Evolutionary conservation across 805 yeast species (phyloP), one percentile per base, ranked within the genome.

Genomic region (Saturnispora besseyi): DNA sequence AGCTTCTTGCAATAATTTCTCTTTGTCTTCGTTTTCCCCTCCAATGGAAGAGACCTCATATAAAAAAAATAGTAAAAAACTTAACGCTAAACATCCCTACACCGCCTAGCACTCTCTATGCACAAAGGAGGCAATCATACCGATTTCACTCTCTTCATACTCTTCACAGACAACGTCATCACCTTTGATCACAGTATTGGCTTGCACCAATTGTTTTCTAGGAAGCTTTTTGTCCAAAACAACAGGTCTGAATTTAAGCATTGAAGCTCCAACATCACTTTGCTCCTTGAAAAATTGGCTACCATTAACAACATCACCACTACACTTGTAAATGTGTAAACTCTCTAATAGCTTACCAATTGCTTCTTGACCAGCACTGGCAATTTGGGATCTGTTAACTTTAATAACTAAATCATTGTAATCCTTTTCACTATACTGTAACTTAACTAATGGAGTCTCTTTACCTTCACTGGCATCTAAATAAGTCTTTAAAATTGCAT

Each of bases 141-240:
- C 96, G 33, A 72, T 70, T 56, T 80, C 81, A 11, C 81, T 73
- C 62, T 85, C 91, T 28, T 78, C 82, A 59, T 88, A 88, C 61
- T 86, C 95, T 51, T 72, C 74, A n/a, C 87, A 71, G 38, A 67
- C 73, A 31, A 83, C 80, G 44, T 58, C 56, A 8, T 66, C 72
- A 5, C 65, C 74, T 6, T 51, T 46, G 42, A 78, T 54, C 26
- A 68, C 57, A 8, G 95, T 84, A 66, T 88, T 88, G 28, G 89
- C 87, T 67, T 88, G 96, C 51, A 88, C 79, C 57, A 83, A 77
- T 63, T 87, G 95, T 65, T 81, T 83, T 65, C 96, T 78, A 54
- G 96, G 95, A 57, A 83, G 72, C 67, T 87, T 85, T 63, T 85
- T 83, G 42, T 70, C 68, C 53, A 88, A 68, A 12, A 88, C 88